Evolutionary conservation across 1,284 basidiomycete genomes (phyloP).

Genomic region (Ustilago sp.): DNA sequence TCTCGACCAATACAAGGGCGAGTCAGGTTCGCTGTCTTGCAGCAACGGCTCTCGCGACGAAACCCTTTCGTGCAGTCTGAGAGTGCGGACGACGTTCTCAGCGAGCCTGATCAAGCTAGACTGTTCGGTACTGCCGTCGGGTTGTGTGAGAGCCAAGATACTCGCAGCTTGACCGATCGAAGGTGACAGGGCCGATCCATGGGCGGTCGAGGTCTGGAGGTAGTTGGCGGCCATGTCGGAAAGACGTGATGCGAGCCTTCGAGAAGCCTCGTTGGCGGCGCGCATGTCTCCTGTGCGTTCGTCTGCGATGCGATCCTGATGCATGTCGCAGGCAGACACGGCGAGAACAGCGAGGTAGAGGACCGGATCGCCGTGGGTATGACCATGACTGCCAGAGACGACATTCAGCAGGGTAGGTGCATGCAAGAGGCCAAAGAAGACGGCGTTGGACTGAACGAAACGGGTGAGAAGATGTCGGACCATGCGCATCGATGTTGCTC

Average conservation of each 20-base stretch:
- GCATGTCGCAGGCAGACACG: constrained; percentile 52
- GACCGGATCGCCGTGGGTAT: constrained; percentile 35
- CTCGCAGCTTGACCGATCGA: constrained; percentile 49
- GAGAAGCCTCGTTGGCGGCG: constrained; percentile 34
- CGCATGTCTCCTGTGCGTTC: constrained; percentile 45
- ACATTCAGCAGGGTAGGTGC: constrained; percentile 42
- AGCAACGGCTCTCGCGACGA: constrained; percentile 35
- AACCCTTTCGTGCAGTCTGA: constrained; percentile 32
- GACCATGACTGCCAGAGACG: constrained; percentile 28
- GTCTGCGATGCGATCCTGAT: constrained; percentile 33
- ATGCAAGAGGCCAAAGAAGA: constrained; percentile 53
- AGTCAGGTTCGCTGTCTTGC: constrained; percentile 45
- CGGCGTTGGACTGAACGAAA: constrained; percentile 54
- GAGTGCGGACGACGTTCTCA: constrained; percentile 39
- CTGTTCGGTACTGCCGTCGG: constrained; percentile 47
- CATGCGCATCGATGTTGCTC: constrained; percentile 19
- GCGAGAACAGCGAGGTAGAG: constrained; percentile 52
- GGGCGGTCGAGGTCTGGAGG: constrained; percentile 35
- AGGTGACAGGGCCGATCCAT: constrained; percentile 29
- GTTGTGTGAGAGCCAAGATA: constrained; percentile 45
- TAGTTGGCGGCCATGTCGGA: constrained; percentile 40
- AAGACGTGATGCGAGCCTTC: constrained; percentile 24
- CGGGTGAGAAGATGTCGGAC: constrained; percentile 42
- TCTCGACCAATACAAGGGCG: constrained; percentile 44
- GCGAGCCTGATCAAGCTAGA: constrained; percentile 34